A percentile compares a stretch with the other conserved stretches of the same genome.
Evolutionary conservation across 805 yeast genomes (phyloP).

Genomic region (Spathaspora arborariae): DNA sequence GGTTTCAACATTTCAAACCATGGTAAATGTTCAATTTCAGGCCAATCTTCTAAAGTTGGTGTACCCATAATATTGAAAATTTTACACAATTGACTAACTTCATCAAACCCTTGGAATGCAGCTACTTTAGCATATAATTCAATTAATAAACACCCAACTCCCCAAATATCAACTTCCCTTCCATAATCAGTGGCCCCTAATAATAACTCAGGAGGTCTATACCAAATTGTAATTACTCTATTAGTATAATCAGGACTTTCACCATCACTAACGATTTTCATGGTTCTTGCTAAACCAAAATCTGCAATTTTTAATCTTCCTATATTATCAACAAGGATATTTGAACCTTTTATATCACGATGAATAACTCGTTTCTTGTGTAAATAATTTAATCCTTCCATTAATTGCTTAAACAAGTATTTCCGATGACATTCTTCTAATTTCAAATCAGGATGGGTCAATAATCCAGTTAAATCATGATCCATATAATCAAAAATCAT

Average conservation of each 20-base stretch:
- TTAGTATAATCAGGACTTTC: constrained; percentile 83
- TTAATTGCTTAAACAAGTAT: constrained; percentile 59
- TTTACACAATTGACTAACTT: constrained; percentile 72
- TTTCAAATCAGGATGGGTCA: constrained; percentile 67
- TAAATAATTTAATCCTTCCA: constrained; percentile 65
- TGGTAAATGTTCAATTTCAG: constrained; percentile 71
- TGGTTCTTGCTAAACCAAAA: constrained; percentile 76
- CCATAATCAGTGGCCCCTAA: constrained; percentile 90
- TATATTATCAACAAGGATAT: constrained; percentile 57
- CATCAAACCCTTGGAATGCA: constrained; percentile 84
- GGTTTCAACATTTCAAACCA: constrained; percentile 90
- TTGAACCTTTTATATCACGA: constrained; percentile 81
- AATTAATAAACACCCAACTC: constrained; percentile 85
- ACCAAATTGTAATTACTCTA: constrained; percentile 95
- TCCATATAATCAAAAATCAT: constrained; percentile 94
- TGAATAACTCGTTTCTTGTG: constrained; percentile 70
- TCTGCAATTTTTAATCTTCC: constrained; percentile 74
- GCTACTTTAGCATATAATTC: constrained; percentile 78
- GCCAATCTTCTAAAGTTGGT: constrained; percentile 73
- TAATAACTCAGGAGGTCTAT: constrained; percentile 91
- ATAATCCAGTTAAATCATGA: constrained; percentile 86
- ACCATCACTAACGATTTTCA: constrained; percentile 52
- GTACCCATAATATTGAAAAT: constrained; percentile 87
- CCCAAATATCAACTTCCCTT: constrained; percentile 93
- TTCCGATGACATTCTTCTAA: constrained; percentile 65